A percentile compares a stretch with the other conserved stretches of the same genome.
These are phyloP conservation scores for Colletotrichum eremochloae DNA, from an alignment of 2,329 filamentous ascomycete genomes.

Conservation along the genomic window DNA sequence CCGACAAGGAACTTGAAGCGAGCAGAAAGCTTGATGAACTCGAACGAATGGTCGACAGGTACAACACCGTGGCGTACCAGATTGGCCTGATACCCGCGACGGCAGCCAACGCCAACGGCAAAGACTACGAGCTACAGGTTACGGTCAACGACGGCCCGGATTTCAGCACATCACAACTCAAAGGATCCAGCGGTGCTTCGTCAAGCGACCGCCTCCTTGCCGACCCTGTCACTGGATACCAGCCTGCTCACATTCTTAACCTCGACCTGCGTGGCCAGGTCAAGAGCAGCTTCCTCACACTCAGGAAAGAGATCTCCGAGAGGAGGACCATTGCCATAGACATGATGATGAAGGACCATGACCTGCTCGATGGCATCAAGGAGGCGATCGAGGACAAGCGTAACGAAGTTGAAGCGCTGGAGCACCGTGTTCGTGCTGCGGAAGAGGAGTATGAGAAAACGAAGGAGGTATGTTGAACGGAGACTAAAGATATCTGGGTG, in stretches of 20 bases:
- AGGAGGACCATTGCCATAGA: slow-evolving; percentile 85
- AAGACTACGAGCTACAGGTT: slow-evolving; percentile 86
- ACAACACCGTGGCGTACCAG: slow-evolving; percentile 95
- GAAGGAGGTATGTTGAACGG: slow-evolving; percentile 72
- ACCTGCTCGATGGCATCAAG: slow-evolving; percentile 92
- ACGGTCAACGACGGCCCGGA: slow-evolving; percentile 84
- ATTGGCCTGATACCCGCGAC: slow-evolving; percentile 89
- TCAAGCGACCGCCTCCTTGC: slow-evolving; percentile 81
- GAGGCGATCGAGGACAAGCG: slow-evolving; percentile 97
- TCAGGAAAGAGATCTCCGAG: slow-evolving; percentile 94
- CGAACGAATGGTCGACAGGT: slow-evolving; percentile 89
- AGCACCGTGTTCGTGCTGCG: slow-evolving; percentile 87
- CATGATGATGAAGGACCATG: slow-evolving; percentile 93
- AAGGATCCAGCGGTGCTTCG: slow-evolving; percentile 60
- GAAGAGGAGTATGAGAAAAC: slow-evolving; percentile 96
- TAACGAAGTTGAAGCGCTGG: slow-evolving; percentile 90
- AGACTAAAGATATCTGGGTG: background rate
- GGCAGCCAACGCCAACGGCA: slow-evolving; percentile 86
- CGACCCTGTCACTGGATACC: slow-evolving; percentile 87
- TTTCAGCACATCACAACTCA: slow-evolving; percentile 74
- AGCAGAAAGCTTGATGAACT: slow-evolving; percentile 89
- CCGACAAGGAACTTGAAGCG: slow-evolving; percentile 90
- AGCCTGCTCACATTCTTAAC: slow-evolving; percentile 88
- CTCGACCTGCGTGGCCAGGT: slow-evolving; percentile 87
- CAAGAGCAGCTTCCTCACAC: slow-evolving; percentile 80